Conservation (phyloP, 768 basidiomycete species). For the Neoboletus subvelutipes region DNA sequence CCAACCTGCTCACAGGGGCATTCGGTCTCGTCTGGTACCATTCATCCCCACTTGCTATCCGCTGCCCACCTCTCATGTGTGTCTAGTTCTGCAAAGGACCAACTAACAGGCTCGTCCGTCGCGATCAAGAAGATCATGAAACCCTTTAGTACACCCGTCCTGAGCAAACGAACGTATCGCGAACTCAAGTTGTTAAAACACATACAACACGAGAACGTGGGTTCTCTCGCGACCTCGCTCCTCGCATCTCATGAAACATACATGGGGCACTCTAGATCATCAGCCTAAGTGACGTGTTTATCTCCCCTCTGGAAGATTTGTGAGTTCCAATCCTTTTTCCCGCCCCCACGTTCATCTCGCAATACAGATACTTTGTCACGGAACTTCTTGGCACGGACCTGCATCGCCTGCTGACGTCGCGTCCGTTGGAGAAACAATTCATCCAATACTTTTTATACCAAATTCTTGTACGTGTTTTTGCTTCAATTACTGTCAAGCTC, state of each 20-base stretch:
- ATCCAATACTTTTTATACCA: constrained; percentile 99
- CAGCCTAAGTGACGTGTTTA: constrained; percentile 98
- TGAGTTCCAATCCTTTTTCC: constrained; percentile 39
- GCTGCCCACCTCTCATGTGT: constrained; percentile 10
- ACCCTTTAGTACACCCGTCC: constrained; percentile 97
- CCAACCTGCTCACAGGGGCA: constrained; percentile 51
- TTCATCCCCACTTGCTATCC: background rate
- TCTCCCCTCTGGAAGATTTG: constrained; percentile 99
- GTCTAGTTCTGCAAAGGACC: constrained; percentile 87
- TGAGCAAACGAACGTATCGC: constrained; percentile 95
- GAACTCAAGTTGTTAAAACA: constrained; percentile 98
- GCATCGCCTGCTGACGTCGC: constrained; percentile 92
- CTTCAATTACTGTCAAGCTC: background rate
- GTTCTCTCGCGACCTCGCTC: constrained; percentile 26
- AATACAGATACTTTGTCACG: constrained; percentile 91
- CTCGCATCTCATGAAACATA: constrained; percentile 7
- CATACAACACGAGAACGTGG: constrained; percentile 95
- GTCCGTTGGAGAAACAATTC: constrained; percentile 98
- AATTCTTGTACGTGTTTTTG: constrained; percentile 68
- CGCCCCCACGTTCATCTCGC: background rate
- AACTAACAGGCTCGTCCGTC: constrained; percentile 88
- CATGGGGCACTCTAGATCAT: constrained; percentile 67
- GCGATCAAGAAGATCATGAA: constrained; percentile 99
- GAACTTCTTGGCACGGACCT: constrained; percentile 98
- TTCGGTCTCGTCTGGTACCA: constrained; percentile 96